Conservation (phyloP, 768 basidiomycete species). For the Hericium erinaceus region DNA sequence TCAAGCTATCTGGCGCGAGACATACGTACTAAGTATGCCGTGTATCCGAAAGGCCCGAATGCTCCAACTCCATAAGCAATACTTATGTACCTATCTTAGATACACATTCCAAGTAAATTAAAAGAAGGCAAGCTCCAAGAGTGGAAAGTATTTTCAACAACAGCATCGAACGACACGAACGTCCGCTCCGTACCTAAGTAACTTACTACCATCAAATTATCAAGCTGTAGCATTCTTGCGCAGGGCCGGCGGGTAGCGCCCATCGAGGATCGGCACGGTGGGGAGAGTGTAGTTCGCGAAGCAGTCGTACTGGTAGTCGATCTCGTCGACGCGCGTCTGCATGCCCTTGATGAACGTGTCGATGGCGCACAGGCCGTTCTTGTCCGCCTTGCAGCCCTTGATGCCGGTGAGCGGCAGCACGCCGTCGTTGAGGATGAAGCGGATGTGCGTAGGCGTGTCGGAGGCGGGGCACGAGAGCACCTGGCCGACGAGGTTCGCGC, state of each 20-base stretch:
- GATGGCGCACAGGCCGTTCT: slow-evolving; percentile 33
- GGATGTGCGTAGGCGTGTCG: slow-evolving; percentile 24
- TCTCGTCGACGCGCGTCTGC: slow-evolving; percentile 27
- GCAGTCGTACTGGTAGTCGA: slow-evolving; percentile 36
- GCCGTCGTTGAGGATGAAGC: slow-evolving; percentile 42
- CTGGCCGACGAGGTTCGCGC: slow-evolving; percentile 37
- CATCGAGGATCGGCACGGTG: slow-evolving; percentile 31
- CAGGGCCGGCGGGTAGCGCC: slow-evolving; percentile 11
- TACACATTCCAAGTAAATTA: no score
- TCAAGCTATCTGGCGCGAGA: no score
- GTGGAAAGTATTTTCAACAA: no score
- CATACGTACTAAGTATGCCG: no score
- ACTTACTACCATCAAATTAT: neutral
- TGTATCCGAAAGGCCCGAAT: no score
- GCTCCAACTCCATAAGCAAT: no score
- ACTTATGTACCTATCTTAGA: no score
- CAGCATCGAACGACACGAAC: no score
- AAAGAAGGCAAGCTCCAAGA: no score
- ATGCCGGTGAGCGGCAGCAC: slow-evolving; percentile 38
- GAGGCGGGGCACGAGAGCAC: slow-evolving; percentile 30
- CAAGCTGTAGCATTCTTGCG: neutral
- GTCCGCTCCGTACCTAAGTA: no score
- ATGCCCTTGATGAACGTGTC: slow-evolving; percentile 30
- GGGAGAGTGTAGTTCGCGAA: slow-evolving; percentile 38
- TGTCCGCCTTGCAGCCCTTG: slow-evolving; percentile 29